Base-by-base conservation (phyloP, 1,284 basidiomycete genomes). In the Chiua sp. region DNA sequence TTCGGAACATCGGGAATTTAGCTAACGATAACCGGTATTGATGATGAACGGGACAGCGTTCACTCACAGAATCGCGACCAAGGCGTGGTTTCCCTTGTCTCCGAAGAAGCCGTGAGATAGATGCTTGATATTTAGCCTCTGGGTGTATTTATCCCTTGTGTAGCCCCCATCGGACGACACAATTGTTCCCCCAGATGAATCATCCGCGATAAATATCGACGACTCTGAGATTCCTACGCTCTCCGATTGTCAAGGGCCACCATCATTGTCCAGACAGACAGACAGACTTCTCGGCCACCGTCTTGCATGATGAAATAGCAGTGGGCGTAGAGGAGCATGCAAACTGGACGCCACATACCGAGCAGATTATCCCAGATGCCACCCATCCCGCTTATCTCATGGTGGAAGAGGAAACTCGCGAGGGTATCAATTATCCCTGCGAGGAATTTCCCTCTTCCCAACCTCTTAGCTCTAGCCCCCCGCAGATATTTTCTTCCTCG, bases 391-490 rank as follows among this genome's bases (percentile, higher is more conserved):
- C 44, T 22, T 13, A 2, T 28, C 30, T 33, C n/a, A 50, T 44
- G 16, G 49, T 61, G 33, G 59, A 63, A 42, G 60, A 48, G 18
- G 42, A 51, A 35, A 37, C 13, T 46, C 52, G 35, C 42, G 61
- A 62, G 33, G 56, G 59, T 20, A 7, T 55, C 4, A 57, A 59
- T 53, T 42, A 49, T 55, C 16, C 46, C 6, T 55, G 22, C 51
- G 62, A 61, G 1, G 51, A 65, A 15, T 26, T 57, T 26, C 55
- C 37, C 0, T 75, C 77, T 35, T 79, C 79, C 46, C 78, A 80
- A 3, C 79, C 79, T 22, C 80, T 79, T 32, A 80, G 77, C 53
- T 87, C 85, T 3, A 86, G 83, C 60, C 83, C 82, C 23, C 67
- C 68, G 5, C 67, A 67, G 16, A 35, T 82, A 22, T 82, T 85